These are phyloP conservation scores for Auricularia sp. DNA, from an alignment of 768 basidiomycete genomes.

Conservation along the genomic window DNA sequence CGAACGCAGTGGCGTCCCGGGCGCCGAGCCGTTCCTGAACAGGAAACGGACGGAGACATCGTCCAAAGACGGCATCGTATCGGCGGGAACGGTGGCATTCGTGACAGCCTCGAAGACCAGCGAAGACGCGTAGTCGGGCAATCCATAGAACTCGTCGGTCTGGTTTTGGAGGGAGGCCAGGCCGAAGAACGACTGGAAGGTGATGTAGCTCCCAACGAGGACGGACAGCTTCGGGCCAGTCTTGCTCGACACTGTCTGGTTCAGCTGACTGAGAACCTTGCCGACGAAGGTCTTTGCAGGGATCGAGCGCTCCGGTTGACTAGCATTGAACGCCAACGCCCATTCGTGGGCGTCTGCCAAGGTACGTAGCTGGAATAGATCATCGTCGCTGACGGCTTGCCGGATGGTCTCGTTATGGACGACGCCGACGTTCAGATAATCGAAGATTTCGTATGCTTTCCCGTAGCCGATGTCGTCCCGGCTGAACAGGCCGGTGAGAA, in stretches of 20 bases:
- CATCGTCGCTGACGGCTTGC: not conserved
- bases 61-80: not conserved
- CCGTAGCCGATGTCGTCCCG: not conserved
- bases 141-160: not conserved
- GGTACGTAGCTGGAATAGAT: not conserved
- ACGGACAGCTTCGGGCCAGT: not conserved
- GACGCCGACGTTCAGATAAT: not conserved
- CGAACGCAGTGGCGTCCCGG: not conserved
- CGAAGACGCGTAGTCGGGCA: not conserved
- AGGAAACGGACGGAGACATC: conserved; percentile 3
- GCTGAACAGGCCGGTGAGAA: not conserved
- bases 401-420: not conserved
- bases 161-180: not conserved
- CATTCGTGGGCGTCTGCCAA: not conserved
- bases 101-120: not conserved
- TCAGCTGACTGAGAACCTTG: not conserved
- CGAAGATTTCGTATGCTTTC: not conserved
- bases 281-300: not conserved
- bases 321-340: not conserved
- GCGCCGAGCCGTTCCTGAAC: not conserved
- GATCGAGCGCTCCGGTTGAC: not conserved
- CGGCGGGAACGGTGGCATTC: not conserved
- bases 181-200: not conserved
- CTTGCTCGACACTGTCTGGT: not conserved
- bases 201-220: not conserved